A percentile compares a stretch with the other conserved stretches of the same genome.
These are phyloP conservation scores for Patellifolia procumbens DNA, from an alignment of 179 eudicot species.

Conservation along the genomic window DNA sequence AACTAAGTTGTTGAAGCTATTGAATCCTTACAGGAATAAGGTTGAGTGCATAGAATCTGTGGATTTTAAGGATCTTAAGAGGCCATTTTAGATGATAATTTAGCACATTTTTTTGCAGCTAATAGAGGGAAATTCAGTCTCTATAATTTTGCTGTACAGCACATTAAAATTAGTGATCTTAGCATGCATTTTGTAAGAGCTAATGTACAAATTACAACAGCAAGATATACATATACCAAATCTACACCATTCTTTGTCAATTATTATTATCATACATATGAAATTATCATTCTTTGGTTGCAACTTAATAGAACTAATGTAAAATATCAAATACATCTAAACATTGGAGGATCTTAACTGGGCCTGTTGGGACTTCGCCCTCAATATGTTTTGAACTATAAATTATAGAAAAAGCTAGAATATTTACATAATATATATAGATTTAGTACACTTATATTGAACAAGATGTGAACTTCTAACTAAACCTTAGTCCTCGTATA, in stretches of 20 bases:
- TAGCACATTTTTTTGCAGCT: neutral
- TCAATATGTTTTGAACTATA: too few relatives aligned
- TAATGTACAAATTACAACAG: slow-evolving; percentile 23
- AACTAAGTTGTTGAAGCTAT: slow-evolving; percentile 56
- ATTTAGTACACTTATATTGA: too few relatives aligned
- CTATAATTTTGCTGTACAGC: slow-evolving; percentile 28
- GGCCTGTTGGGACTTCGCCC: too few relatives aligned
- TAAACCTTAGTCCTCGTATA: too few relatives aligned
- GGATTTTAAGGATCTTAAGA: slow-evolving; percentile 74
- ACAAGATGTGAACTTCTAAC: too few relatives aligned
- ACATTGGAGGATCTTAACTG: too few relatives aligned
- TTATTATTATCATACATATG: neutral
- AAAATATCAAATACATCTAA: too few relatives aligned
- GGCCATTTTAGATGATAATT: slow-evolving; percentile 46
- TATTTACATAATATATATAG: too few relatives aligned
- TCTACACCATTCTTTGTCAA: slow-evolving; percentile 14
- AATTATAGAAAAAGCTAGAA: too few relatives aligned
- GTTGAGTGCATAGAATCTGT: slow-evolving; percentile 68
- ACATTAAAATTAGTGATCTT: slow-evolving; percentile 17
- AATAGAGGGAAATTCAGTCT: neutral
- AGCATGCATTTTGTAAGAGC: neutral
- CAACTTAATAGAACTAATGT: too few relatives aligned
- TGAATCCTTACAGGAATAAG: slow-evolving; percentile 55
- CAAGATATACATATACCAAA: neutral
- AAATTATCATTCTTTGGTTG: neutral